Evolutionary conservation across 192 early-diverging fungal genomes (phyloP).

Genomic region (Backusella liffmaniae): DNA sequence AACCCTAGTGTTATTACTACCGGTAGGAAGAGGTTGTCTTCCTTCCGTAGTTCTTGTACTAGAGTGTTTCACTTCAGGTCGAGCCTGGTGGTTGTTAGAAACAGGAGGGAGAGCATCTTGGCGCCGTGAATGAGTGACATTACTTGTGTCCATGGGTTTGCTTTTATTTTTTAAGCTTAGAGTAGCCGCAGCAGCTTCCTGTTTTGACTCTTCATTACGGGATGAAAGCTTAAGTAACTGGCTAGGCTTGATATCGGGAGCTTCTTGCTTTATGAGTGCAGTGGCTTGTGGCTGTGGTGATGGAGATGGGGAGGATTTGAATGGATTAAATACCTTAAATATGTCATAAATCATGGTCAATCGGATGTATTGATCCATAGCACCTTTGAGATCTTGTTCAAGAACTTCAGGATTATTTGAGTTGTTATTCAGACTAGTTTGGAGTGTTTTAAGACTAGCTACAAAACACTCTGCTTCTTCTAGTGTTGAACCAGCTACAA

Average conservation of each 20-base stretch:
- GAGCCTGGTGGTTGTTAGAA: not conserved
- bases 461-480: constrained; percentile 3
- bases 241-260: not conserved
- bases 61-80: not conserved
- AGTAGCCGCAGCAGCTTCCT: not conserved
- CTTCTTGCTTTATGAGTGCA: not conserved
- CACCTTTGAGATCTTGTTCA: not conserved
- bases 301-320: not conserved
- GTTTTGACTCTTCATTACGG: not conserved
- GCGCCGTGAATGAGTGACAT: not conserved
- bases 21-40: not conserved
- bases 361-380: not conserved
- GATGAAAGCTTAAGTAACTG: not conserved
- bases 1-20: not conserved
- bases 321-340: not conserved
- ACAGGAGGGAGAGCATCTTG: not conserved
- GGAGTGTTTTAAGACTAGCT: not conserved
- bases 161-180: not conserved
- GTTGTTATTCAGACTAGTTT: not conserved
- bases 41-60: not conserved
- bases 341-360: not conserved
- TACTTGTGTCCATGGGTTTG: not conserved
- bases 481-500: not conserved
- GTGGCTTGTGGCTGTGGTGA: not conserved
- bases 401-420: not conserved